Conservation (phyloP, 2,329 filamentous ascomycete genomes). For the Arthrobotrys pseudoclavata region DNA sequence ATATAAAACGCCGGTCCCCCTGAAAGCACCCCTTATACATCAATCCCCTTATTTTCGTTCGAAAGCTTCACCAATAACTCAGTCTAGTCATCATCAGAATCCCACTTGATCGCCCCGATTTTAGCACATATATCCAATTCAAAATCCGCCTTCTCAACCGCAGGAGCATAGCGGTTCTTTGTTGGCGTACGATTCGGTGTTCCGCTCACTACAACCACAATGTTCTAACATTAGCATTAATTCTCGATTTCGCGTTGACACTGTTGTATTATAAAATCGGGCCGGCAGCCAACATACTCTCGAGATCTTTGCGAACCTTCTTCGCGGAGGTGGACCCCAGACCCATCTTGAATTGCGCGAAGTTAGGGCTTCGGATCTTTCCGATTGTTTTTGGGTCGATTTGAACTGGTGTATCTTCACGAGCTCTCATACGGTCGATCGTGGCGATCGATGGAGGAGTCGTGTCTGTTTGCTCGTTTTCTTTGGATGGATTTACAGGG, state of each 20-base stretch:
- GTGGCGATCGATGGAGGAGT: constrained; percentile 35
- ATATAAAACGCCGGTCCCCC: neutral
- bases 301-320: constrained; percentile 34
- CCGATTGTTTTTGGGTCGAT: constrained; percentile 44
- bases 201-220: constrained; percentile 15
- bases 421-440: constrained; percentile 23
- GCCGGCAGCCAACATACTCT: constrained; percentile 29
- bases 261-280: constrained; percentile 44
- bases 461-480: constrained; percentile 12
- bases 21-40: neutral
- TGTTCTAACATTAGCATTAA: neutral
- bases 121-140: constrained; percentile 44
- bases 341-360: constrained; percentile 33
- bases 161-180: constrained; percentile 4
- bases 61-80: neutral
- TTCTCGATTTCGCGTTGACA: constrained; percentile 29
- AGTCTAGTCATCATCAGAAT: constrained; percentile 39
- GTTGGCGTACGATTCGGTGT: constrained; percentile 26
- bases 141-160: constrained; percentile 28
- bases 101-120: constrained; percentile 50
- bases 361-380: constrained; percentile 47
- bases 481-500: neutral
- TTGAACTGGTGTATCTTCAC: constrained; percentile 34
- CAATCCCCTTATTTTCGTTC: neutral
- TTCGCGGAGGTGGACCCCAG: constrained; percentile 21